Percentiles rank a stretch among this genome's conserved stretches.
These are phyloP conservation scores for Wickerhamiella occidentalis DNA, from an alignment of 805 yeast genomes.

Conservation along the genomic window DNA sequence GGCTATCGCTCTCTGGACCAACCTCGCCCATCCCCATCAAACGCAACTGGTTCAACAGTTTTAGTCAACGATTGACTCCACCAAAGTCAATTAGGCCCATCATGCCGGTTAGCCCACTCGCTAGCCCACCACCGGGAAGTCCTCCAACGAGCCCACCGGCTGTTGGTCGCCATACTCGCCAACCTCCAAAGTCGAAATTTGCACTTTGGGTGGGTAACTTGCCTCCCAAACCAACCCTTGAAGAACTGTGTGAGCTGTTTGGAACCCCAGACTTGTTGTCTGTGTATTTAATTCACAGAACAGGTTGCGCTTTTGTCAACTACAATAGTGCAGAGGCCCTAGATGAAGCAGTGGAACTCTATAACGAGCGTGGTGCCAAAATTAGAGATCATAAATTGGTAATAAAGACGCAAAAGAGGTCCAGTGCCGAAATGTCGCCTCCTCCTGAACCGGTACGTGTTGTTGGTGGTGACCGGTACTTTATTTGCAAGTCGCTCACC, in stretches of 20 bases:
- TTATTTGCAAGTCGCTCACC: constrained; percentile 32
- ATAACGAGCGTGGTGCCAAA: constrained; percentile 23
- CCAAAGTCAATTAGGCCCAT: neutral
- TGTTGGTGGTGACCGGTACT: constrained; percentile 24
- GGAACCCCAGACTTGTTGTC: constrained; percentile 30
- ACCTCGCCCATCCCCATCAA: constrained; percentile 1
- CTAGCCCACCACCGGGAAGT: no score
- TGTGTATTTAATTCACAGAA: constrained; percentile 31
- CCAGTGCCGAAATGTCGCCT: neutral
- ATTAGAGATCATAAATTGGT: constrained; percentile 28
- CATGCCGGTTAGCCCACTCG: neutral
- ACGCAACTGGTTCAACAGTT: neutral
- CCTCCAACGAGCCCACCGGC: constrained; percentile 2
- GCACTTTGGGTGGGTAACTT: constrained; percentile 40
- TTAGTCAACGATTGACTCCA: neutral
- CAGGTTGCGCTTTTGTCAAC: constrained; percentile 34
- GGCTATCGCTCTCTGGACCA: constrained; percentile 6
- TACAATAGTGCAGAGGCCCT: constrained; percentile 26
- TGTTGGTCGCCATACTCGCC: constrained; percentile 9
- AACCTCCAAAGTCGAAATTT: constrained; percentile 28
- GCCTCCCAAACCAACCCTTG: constrained; percentile 28
- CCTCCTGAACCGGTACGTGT: constrained; percentile 7
- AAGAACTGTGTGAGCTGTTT: constrained; percentile 29
- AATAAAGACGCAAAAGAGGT: constrained; percentile 20
- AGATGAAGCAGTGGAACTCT: constrained; percentile 23